Base-by-base conservation (phyloP, 2,329 filamentous ascomycete genomes). In the Harringtonia aguacate region DNA sequence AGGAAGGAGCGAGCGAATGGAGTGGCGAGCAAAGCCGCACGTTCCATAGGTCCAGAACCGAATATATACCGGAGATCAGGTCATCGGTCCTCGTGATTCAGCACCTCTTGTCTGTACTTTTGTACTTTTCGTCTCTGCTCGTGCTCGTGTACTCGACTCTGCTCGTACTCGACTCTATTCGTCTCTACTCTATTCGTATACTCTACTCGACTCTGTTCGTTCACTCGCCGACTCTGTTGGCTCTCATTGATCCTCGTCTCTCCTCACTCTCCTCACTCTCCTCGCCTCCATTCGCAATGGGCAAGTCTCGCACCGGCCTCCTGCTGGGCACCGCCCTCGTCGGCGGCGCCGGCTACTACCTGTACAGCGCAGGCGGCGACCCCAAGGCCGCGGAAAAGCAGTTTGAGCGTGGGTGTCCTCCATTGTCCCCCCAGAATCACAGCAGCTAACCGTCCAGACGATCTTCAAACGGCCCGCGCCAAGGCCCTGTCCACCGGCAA, bases 331-430 rank as follows among this genome's bases (percentile, higher is more conserved):
- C 79, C 53, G 75, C 71, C 47, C 79, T 77, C 52, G 81, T 74
- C 28, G 77, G 76, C 55, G 83, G 79, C 51, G 68, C 80, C 46
- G 87, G 84, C 36, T 97, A 95, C 73, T 97, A 97, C 70, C 75
- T 97, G 50, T 98, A 94, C 72, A 73, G 67, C 41, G 84, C 89
- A 15, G 90, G 90, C 49, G 89, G 90, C 46, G 76, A 79, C 61
- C 73, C 86, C 41, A 86, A 84, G 64, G 79, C 75, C 40, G 90
- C 89, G n/a, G 79, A 88, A 73, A 85, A 90, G 72, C 73, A 92
- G 63, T 75, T 85, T 53, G 85, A 95, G 70, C 77, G 90, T 95
- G 68, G 37, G 79, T 68, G 21, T 17, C 36, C 14, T 21, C 8
- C 39, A 21, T 17, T 34, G 18, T 44, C 27, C 36, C 30, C 12